These are phyloP conservation scores for Phlebopus sp. DNA, from an alignment of 1,284 basidiomycete genomes.

Conservation along the genomic window DNA sequence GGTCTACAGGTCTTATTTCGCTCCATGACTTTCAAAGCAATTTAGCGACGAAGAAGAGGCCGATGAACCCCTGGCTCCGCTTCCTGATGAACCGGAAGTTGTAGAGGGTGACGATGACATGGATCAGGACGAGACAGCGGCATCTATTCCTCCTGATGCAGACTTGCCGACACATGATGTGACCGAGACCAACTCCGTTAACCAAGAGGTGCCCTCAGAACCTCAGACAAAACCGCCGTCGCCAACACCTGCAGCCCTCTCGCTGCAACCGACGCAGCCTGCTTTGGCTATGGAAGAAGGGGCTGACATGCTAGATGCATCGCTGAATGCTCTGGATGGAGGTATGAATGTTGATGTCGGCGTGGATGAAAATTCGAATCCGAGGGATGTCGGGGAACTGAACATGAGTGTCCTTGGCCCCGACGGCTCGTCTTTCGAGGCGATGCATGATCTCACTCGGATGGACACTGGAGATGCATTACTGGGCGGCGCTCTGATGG, in stretches of 20 bases:
- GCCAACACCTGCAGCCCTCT: conserved; percentile 51
- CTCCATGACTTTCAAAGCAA: conserved; percentile 45
- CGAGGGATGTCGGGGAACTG: conserved; percentile 41
- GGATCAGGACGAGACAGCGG: conserved; percentile 64
- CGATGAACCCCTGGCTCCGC: conserved; percentile 71
- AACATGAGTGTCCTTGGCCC: conserved; percentile 63
- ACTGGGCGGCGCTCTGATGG: conserved; percentile 61
- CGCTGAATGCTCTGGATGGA: conserved; percentile 47
- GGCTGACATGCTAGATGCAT: conserved; percentile 41
- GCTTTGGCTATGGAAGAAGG: conserved; percentile 33
- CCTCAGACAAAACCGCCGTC: conserved; percentile 57
- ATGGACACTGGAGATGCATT: conserved; percentile 49
- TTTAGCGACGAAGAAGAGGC: conserved; percentile 75
- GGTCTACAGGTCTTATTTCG: conserved; percentile 6
- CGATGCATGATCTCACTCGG: conserved; percentile 52
- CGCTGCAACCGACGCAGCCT: conserved; percentile 35
- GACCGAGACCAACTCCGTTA: conserved; percentile 33
- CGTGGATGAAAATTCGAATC: conserved; percentile 31
- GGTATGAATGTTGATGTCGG: conserved; percentile 35
- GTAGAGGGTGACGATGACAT: conserved; percentile 57
- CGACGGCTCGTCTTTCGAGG: conserved; percentile 59
- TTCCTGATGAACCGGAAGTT: conserved; percentile 70
- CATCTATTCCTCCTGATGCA: conserved; percentile 44
- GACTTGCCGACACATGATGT: conserved; percentile 28
- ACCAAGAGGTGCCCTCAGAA: conserved; percentile 39